Evolutionary conservation across 1,284 basidiomycete genomes (phyloP).

Genomic region (Termitomyces sp.): DNA sequence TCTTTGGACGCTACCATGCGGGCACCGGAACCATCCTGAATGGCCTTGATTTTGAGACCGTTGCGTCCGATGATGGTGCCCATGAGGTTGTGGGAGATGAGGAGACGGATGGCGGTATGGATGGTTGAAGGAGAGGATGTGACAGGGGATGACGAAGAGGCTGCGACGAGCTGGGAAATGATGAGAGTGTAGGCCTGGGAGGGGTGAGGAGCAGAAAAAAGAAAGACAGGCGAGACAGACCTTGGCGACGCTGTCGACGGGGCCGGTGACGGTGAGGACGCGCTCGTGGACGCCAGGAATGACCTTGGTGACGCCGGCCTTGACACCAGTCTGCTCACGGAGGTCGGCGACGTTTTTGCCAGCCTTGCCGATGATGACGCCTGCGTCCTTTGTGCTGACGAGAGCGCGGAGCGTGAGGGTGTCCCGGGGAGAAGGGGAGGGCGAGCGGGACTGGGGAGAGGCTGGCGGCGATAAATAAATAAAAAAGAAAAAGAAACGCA

Average conservation of each 20-base stretch:
- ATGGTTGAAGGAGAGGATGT: constrained; percentile 59
- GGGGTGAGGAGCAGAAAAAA: constrained; percentile 8
- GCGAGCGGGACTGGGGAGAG: constrained; percentile 61
- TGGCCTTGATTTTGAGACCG: constrained; percentile 99
- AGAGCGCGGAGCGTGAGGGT: constrained; percentile 86
- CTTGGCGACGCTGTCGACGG: constrained; percentile 88
- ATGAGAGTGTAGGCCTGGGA: constrained; percentile 90
- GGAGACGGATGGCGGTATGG: constrained; percentile 88
- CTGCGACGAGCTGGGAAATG: constrained; percentile 84
- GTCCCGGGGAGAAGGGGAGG: constrained; percentile 56
- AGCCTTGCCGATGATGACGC: constrained; percentile 94
- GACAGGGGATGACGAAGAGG: constrained; percentile 64
- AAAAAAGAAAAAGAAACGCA: constrained; percentile 17
- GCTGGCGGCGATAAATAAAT: constrained; percentile 16
- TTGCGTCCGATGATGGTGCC: constrained; percentile 97
- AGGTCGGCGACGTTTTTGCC: constrained; percentile 97
- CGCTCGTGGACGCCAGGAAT: constrained; percentile 96
- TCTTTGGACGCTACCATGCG: constrained; percentile 98
- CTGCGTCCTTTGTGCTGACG: constrained; percentile 94
- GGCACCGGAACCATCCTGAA: constrained; percentile 95
- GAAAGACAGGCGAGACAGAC: constrained; percentile 35
- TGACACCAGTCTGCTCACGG: constrained; percentile 91
- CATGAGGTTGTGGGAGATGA: constrained; percentile 99
- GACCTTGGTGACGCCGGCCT: constrained; percentile 98
- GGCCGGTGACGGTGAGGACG: constrained; percentile 90